Evolutionary conservation across 202 grass and related monocot species (phyloP), one percentile per base, ranked within the genome.

Genomic region (Setaria viridis): DNA sequence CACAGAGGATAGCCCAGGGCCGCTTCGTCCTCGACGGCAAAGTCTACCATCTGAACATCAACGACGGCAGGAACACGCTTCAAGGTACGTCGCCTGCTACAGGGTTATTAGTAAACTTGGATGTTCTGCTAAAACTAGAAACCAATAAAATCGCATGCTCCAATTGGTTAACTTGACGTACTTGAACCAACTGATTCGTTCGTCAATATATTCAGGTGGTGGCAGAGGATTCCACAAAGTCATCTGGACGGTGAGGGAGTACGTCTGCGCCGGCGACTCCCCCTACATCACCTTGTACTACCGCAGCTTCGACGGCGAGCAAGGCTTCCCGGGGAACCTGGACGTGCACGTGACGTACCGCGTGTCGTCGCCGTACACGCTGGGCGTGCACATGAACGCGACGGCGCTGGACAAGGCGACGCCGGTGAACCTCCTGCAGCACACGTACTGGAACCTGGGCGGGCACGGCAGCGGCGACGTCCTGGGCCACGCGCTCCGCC

Each of bases 291-390:
- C 95, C 42, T 62, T 97, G 1, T 90, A 94, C 82, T 94, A 94
- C 76, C 88, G 70, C 15, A 97, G 95, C 90, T 87, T 88, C 85
- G 95, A 97, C 69, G 91, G 92, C 0, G 95, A 97, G 77, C 90
- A 97, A 83, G 92, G 92, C 1, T 94, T 95, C 77, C 95, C 93
- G 0, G 95, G 95, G 0, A 88, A 65, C 37, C 42, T 98, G 6
- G 91, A 98, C 74, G 91, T 83, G 54, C 84, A 89, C 80, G 95
- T 95, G 30, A 95, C 95, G n/a, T 98, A 98, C 86, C 88, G 43
- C 43, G 43, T 46, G 43, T 46, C 43, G 43, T 46, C 43, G 3
- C 54, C 85, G 0, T 92, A 94, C 82, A 35, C 67, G 20, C 60
- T 98, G 50, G 91, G 60, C 45, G 33, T 98, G 14, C 73, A 76